Base-by-base conservation (phyloP, 257 asterid genomes). In the Nicotiana noctiflora region DNA sequence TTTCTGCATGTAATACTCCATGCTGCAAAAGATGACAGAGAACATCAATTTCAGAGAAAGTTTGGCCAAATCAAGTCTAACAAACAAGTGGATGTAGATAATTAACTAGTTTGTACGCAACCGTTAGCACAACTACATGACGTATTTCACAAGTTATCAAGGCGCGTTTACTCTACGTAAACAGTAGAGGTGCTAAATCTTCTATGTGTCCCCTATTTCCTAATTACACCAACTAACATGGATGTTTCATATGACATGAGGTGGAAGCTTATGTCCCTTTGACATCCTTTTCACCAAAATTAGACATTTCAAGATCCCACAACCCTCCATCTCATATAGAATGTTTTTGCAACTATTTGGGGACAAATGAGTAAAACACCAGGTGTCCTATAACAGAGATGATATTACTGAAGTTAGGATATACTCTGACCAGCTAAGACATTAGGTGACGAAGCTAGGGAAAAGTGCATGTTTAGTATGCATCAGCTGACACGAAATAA, bases 1-100 rank as follows among this genome's bases (percentile, higher is more conserved):
- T 92, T 96, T 93, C 86, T 93, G 96, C 99, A 96, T 89, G 85
- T 96, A 96, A 88, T 93, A 91, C 31, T 96, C 97, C 99, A 96
- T 96, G 90, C 99, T 95, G 94, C 85, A 82, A 84, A 84, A 87
- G 15, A 79, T 46, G 23, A 49, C 23, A 6, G 25, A 23, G 60
- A 46, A 72, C 40, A 49, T 23, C 46, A 72, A 72, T 23, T 70
- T 72, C 61, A 23, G 23, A 49, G 40, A 21, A 44, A 4, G 32
- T 19, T 46, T 44, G 77, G 60, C 46, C 21, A 19, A 46, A 72
- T 44, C 55, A 51, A 11, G 34, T 21, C 77, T 46, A 72, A 44
- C 37, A 72, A 72, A 44, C 37, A 72, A 46, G 49, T 72, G 23
- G 60, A 46, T 46, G 32, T 19, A 21, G 55, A 51, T 51, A 53